A percentile compares a stretch with the other conserved stretches of the same genome.
phyloP scores from a whole-genome alignment of 139 green algal species.

The Astrephomene gubernaculifera region DNA sequence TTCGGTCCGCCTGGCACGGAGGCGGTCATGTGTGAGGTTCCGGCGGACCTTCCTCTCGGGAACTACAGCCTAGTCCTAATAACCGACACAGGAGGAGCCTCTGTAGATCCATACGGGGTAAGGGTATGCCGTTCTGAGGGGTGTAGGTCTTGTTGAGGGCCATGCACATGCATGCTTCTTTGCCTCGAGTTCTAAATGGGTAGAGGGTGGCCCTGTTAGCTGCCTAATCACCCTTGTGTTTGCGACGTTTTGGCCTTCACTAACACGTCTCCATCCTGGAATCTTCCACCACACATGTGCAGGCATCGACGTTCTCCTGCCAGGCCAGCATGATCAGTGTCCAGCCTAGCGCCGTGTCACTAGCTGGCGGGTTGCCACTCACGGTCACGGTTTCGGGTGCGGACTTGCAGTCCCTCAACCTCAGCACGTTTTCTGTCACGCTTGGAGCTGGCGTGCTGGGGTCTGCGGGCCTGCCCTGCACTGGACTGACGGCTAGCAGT shows the following conservation, averaged over 20 bases:
- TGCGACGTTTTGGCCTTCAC: too few species aligned
- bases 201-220: too few species aligned
- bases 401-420: neutral
- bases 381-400: neutral
- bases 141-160: too few species aligned
- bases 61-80: neutral
- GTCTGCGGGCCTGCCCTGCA: neutral
- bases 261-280: too few species aligned
- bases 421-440: neutral
- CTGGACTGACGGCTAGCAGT: neutral
- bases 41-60: neutral
- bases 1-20: neutral
- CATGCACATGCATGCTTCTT: too few species aligned
- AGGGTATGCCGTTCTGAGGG: too few species aligned
- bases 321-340: neutral
- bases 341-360: neutral
- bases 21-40: neutral
- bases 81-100: neutral
- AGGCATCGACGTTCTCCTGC: neutral
- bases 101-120: slow-evolving; percentile 9
- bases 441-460: neutral
- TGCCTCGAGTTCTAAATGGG: too few species aligned
- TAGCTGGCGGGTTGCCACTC: neutral
- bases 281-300: too few species aligned
- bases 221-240: too few species aligned